Evolutionary conservation across 2,329 filamentous ascomycete species (phyloP), one percentile per base, ranked within the genome.

Genomic region (Blastomyces parvus): DNA sequence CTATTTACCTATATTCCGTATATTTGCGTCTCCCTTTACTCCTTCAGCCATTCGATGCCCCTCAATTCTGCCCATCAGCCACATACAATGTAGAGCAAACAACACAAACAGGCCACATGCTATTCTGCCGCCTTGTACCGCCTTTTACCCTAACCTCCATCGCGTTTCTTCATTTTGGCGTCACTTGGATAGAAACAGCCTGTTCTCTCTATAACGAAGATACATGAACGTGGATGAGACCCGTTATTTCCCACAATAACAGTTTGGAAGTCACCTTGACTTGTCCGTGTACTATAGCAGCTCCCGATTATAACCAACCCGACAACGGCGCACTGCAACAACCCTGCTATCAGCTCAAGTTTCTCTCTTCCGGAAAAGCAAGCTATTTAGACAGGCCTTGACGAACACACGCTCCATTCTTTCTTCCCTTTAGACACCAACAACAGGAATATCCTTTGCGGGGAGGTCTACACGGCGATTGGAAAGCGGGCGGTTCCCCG

Each of bases 91-190:
- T 8, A n/a, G 5, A 36, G 11, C 52, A 65, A 65, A 65, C 64
- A 59, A 17, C 57, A 53, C 61, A 63, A 63, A 63, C 58, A 60
- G 17, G 7, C 4, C 5, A 19, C 9, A 22, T 0, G 13, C 27
- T 63, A 59, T 63, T 65, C 62, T 65, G 64, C 59, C 64, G 7
- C 14, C 0, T 19, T 11, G 3, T 25, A 3, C 64, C 64, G 64
- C 64, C 7, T 46, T 63, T 60, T 6, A 22, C 0, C 22, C 4
- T 38, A 59, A 59, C 38, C 57, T 59, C 33, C 57, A 59, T 59
- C 40, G 40, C 38, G 40, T n/a, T 57, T 59, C 38, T 46, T 46
- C 38, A 46, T 1, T 44, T 46, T n/a, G 38, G 22, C 14, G 27
- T 14, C 33, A 30, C 40, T 17, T 1, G 36, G 13, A 6, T 8